A percentile compares a stretch with the other conserved stretches of the same genome.
Evolutionary conservation across 2,329 filamentous ascomycete species (phyloP).

Genomic region (Stemphylium beticola): DNA sequence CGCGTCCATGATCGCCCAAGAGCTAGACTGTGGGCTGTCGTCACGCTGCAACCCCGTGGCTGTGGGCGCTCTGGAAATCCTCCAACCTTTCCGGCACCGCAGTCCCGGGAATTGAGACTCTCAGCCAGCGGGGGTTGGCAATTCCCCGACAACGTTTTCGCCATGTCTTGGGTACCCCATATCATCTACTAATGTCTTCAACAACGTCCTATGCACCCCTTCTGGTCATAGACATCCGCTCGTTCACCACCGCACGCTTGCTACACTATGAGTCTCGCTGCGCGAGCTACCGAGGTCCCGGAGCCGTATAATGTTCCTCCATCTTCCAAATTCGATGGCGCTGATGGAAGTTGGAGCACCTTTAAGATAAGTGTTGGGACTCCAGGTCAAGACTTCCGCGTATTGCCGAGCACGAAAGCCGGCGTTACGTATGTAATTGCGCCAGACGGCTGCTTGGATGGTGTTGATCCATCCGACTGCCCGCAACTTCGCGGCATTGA

Average conservation of each 20-base stretch:
- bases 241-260: slow-evolving; percentile 7
- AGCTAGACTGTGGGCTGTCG: slow-evolving; percentile 11
- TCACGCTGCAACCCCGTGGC: background rate
- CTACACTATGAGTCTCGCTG: slow-evolving; percentile 30
- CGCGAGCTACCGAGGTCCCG: slow-evolving; percentile 18
- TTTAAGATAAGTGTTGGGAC: slow-evolving; percentile 51
- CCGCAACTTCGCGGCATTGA: slow-evolving; percentile 39
- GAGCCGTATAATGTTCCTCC: slow-evolving; percentile 43
- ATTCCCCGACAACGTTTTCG: background rate
- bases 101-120: background rate
- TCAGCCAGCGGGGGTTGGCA: background rate
- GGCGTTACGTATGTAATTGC: slow-evolving; percentile 39
- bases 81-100: slow-evolving; percentile 1
- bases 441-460: slow-evolving; percentile 44
- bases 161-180: slow-evolving; percentile 1
- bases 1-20: background rate
- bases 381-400: slow-evolving; percentile 48
- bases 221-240: background rate
- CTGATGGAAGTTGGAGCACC: slow-evolving; percentile 52
- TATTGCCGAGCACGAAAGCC: slow-evolving; percentile 45
- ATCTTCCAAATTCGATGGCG: slow-evolving; percentile 47
- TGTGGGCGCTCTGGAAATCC: background rate
- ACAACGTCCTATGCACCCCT: background rate
- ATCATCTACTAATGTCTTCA: background rate
- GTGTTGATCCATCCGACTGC: slow-evolving; percentile 37